Evolutionary conservation across 768 basidiomycete genomes (phyloP).

Genomic region (Phaffia australis): DNA sequence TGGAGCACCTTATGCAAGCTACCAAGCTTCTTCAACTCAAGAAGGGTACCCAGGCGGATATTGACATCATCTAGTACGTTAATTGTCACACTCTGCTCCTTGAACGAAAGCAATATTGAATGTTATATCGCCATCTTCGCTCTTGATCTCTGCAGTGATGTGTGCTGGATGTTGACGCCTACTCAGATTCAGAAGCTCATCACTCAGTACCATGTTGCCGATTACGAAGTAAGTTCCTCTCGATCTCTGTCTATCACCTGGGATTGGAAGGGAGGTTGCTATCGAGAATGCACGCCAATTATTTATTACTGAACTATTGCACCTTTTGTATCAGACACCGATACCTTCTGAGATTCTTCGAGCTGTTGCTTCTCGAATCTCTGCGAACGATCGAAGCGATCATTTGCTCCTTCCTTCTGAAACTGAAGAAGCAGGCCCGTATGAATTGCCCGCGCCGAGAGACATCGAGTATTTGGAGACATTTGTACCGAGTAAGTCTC

Average conservation of each 20-base stretch:
- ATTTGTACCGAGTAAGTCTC: conserved; percentile 35
- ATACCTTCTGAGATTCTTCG: conserved; percentile 95
- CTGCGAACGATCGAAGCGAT: conserved; percentile 92
- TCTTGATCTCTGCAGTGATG: conserved; percentile 38
- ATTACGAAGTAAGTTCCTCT: conserved; percentile 73
- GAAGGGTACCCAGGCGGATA: conserved; percentile 89
- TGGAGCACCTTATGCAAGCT: conserved; percentile 99
- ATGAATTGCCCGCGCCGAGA: conserved; percentile 82
- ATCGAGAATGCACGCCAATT: neutral
- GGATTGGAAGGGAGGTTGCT: neutral
- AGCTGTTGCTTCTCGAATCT: conserved; percentile 89
- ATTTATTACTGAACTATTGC: conserved; percentile 2
- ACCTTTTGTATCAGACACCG: conserved; percentile 54
- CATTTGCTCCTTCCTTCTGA: conserved; percentile 91
- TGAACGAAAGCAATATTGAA: neutral
- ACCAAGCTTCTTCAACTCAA: conserved; percentile 95
- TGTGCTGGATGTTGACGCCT: conserved; percentile 99
- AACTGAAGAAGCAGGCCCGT: conserved; percentile 92
- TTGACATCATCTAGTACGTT: conserved; percentile 78
- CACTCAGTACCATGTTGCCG: conserved; percentile 95
- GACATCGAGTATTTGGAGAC: conserved; percentile 95
- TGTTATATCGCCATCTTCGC: neutral
- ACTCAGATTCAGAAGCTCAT: conserved; percentile 99
- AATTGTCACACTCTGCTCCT: neutral
- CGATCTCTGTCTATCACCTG: neutral